Percentiles rank a stretch among this genome's conserved stretches.
These are phyloP conservation scores for Balansia obtecta DNA, from an alignment of 2,329 filamentous ascomycete genomes.

Conservation along the genomic window DNA sequence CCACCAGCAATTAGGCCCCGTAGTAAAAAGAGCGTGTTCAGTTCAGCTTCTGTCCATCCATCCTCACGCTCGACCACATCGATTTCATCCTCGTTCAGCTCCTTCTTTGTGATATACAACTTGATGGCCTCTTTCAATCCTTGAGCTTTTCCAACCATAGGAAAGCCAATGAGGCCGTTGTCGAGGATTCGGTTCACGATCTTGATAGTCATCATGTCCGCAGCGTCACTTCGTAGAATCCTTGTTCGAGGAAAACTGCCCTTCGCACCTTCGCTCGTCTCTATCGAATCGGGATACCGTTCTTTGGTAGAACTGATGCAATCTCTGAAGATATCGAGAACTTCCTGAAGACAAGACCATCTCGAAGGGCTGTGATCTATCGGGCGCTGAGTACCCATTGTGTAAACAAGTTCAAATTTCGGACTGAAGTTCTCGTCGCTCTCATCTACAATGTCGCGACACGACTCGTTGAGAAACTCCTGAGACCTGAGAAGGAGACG, in stretches of 20 bases:
- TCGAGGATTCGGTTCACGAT: slow-evolving; percentile 15
- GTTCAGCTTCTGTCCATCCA: slow-evolving; percentile 21
- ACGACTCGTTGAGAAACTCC: slow-evolving; percentile 26
- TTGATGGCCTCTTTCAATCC: slow-evolving; percentile 19
- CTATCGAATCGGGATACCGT: slow-evolving; percentile 17
- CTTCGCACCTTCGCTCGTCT: slow-evolving; percentile 28
- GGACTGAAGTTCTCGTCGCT: slow-evolving; percentile 51
- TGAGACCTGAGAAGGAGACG: slow-evolving; percentile 26
- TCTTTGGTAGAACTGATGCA: slow-evolving; percentile 19
- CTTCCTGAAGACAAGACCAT: slow-evolving; percentile 2
- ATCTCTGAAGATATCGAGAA: slow-evolving; percentile 23
- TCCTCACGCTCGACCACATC: slow-evolving; percentile 19
- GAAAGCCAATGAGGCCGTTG: slow-evolving; percentile 28
- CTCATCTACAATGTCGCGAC: slow-evolving; percentile 49
- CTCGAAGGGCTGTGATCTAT: slow-evolving; percentile 31
- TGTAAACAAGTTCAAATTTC: slow-evolving; percentile 52
- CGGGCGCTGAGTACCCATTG: slow-evolving; percentile 37
- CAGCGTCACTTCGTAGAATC: slow-evolving; percentile 12
- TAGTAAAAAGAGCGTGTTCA: slow-evolving; percentile 28
- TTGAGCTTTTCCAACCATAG: slow-evolving; percentile 24
- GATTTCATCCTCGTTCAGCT: slow-evolving; percentile 18
- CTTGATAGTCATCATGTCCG: neutral
- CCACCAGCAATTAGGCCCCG: slow-evolving; percentile 41
- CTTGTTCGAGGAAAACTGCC: slow-evolving; percentile 12
- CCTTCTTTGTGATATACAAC: slow-evolving; percentile 30